Base-by-base conservation (phyloP, 2,329 filamentous ascomycete genomes). In the Neofusicoccum cordaticola region DNA sequence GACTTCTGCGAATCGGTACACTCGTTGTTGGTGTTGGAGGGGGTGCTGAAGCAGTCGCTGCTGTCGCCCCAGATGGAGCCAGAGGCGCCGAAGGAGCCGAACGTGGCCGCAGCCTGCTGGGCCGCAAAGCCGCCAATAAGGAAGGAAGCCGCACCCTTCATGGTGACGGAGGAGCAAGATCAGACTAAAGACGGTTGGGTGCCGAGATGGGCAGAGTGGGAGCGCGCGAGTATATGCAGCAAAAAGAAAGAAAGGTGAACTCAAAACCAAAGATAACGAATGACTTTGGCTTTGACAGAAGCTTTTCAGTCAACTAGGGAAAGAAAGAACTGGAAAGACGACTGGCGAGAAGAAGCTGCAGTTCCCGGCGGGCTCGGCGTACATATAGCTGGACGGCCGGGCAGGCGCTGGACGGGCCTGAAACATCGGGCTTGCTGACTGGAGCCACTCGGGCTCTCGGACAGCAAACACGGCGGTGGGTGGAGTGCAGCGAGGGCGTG, bases 1-100 rank as follows among this genome's bases (percentile, higher is more conserved):
- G 72, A 69, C 68, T 84, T 79, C 80, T 96, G 91, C 69, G 87
- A 78, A n/a, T 84, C 75, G 65, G 85, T 87, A 79, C 94, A 97
- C 71, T 89, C 79, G 82, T 95, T 95, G 81, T 92, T 81, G 73
- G 85, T 87, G 83, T 91, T 92, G 66, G 81, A 79, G 12, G 92
- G 92, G 76, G 84, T 89, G 56, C 82, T 82, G 83, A 88, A 96
- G 66, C 82, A 77, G 53, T 77, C 72, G 63, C 82, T 80, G 68
- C 81, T 78, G 65, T 79, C 77, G 67, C 77, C 74, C 83, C 85
- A 88, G 71, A 57, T n/a, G 71, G 60, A 31, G 22, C 17, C 17
- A 22, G n/a, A 45, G 51, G 15, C 39, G 35, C 35, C 58, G 44
- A 22, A 35, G 19, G 51, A 37, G 41, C 50, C 61, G 34, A 47